Conservation (phyloP, 495 filamentous ascomycete genomes). For the Monascus purpureus region DNA sequence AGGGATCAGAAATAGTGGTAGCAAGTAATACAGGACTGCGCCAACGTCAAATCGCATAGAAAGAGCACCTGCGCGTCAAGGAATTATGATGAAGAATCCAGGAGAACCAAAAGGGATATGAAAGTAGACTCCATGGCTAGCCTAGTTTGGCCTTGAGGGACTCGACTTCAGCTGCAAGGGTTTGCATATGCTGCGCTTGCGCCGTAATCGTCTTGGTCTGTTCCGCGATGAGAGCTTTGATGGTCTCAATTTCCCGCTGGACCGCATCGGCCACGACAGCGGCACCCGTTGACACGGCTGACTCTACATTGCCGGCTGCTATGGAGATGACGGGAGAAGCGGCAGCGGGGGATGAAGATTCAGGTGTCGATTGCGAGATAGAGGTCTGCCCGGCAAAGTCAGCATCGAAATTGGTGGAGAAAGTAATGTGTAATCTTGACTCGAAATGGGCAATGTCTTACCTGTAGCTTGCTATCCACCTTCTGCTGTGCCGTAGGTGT, state of each 20-base stretch:
- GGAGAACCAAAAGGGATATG: too few species aligned
- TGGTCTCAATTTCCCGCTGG: conserved; percentile 27
- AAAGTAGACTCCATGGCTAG: too few species aligned
- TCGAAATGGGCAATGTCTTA: too few species aligned
- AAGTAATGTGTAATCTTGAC: too few species aligned
- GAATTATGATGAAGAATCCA: too few species aligned
- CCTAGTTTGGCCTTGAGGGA: conserved; percentile 30
- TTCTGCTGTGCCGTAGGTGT: conserved; percentile 20
- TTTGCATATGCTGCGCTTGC: conserved; percentile 31
- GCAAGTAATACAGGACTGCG: too few species aligned
- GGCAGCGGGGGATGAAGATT: conserved; percentile 7
- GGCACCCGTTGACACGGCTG: conserved; percentile 6
- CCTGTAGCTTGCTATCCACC: conserved; percentile 15
- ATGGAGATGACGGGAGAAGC: conserved; percentile 4
- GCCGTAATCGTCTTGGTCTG: conserved; percentile 31
- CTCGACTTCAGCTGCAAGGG: conserved; percentile 30
- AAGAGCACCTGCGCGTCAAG: too few species aligned
- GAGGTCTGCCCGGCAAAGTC: too few species aligned
- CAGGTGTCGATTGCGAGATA: too few species aligned
- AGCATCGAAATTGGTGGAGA: too few species aligned
- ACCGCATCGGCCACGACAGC: conserved; percentile 12
- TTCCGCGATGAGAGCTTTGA: conserved; percentile 29
- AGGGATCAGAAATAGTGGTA: too few species aligned
- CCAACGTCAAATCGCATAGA: too few species aligned
- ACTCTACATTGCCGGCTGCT: conserved; percentile 7